Evolutionary conservation across 768 basidiomycete species (phyloP), one percentile per base, ranked within the genome.

Genomic region (Cubamyces sp.): DNA sequence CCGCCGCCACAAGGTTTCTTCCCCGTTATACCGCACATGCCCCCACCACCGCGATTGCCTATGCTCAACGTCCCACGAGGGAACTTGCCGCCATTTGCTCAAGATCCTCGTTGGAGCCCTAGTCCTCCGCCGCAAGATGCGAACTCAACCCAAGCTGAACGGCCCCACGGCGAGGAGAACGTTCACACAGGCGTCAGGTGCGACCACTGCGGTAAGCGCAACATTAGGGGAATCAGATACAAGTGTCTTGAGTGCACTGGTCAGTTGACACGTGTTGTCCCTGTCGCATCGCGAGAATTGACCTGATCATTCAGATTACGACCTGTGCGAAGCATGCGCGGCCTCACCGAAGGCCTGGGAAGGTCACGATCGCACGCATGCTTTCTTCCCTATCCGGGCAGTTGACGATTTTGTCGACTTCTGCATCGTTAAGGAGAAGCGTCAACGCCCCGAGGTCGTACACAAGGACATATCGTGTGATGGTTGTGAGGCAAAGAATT

Each of bases 391-490:
- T 6, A 57, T 69, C 25, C 49, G 40, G 39, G 57, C 50, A 18
- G 26, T 47, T 0, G 50, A 54, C 8, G 61, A 59, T 26, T 56
- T 60, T 41, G 39, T 54, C 26, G 30, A 55, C 28, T 63, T 57
- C 39, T 50, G 59, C 23, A 26, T 54, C 39, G 61, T 63, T 0
- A 58, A 64, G 51, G 53, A 59, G 9, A 53, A 49, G 37, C 58
- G 55, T 14, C 37, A 52, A 23, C 43, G 49, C 14, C 23, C 40
- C 1, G 28, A 54, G 21, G 41, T 58, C 3, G 61, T 69, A 16
- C 89, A 91, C 70, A 69, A 46, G 28, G 81, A 82, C n/a, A 76
- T 91, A 18, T 52, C 78, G 5, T 94, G 92, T 70, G 88, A 94
- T 70, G 69, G 65, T n/a, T 94, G 92, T 71, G 12, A 53, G 3